A percentile compares a stretch with the other conserved stretches of the same genome.
Conservation (phyloP, 176 grass and related monocot species). For the Carex pumila region DNA sequence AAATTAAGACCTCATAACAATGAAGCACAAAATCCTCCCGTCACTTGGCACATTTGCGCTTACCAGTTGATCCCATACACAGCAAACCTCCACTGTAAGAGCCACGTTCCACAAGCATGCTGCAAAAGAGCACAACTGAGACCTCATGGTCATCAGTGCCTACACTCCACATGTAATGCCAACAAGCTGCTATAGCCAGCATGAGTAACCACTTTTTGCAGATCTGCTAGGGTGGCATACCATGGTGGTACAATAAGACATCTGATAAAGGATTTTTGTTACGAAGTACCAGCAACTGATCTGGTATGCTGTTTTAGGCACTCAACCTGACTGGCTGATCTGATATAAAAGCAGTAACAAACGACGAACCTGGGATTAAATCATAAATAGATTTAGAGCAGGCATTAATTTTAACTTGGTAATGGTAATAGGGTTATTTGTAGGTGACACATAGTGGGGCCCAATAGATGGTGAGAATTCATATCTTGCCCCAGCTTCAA, state of each 20-base stretch:
- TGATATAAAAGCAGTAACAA: background rate
- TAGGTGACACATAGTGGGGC: slow-evolving; percentile 39
- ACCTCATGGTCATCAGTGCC: slow-evolving; percentile 8
- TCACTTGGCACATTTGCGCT: background rate
- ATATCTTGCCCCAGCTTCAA: background rate
- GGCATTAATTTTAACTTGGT: background rate
- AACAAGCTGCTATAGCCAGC: slow-evolving; percentile 7
- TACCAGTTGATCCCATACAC: slow-evolving; percentile 2
- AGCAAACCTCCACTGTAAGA: slow-evolving; percentile 31
- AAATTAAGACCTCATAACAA: slow-evolving; percentile 3
- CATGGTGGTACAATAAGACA: background rate
- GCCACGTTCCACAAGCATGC: slow-evolving; percentile 39
- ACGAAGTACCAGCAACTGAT: background rate
- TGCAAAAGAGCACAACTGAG: slow-evolving; percentile 32
- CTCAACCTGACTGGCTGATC: background rate
- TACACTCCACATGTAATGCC: slow-evolving; percentile 15
- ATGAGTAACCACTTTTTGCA: slow-evolving; percentile 10
- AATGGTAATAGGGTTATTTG: background rate
- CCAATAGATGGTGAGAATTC: slow-evolving; percentile 22
- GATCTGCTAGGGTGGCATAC: background rate
- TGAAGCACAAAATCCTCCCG: background rate
- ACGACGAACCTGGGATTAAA: too few species aligned
- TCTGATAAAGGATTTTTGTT: background rate
- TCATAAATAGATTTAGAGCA: background rate
- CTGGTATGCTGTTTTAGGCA: background rate